Base-by-base conservation (phyloP, 176 grass and related monocot genomes). In the Eragrostis curvula region DNA sequence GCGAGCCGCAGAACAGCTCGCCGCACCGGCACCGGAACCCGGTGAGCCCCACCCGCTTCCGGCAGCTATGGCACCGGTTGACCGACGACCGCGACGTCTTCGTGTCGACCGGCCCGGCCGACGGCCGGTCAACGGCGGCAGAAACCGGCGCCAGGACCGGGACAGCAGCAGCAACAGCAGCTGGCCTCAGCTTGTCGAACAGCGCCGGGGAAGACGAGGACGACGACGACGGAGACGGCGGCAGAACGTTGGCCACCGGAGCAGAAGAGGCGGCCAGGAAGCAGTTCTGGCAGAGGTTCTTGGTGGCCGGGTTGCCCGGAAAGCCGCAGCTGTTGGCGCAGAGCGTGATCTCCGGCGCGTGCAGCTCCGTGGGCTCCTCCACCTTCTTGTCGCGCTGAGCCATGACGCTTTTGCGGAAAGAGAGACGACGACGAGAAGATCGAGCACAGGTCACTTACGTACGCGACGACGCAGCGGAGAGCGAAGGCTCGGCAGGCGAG, bases 241-340 rank as follows among this genome's bases (percentile, higher is more conserved):
- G 76, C 2, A 81, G 46, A 44, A 23, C 15, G 28, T 71, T 5
- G 59, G 78, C 14, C 18, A 79, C 20, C 5, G 79, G 25, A 0
- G 78, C 21, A 0, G 85, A 44, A 3, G 74, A 21, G 24, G 85
- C 71, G 0, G 92, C 88, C n/a, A 87, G 52, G 70, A 95, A 95
- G 87, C 89, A 95, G 82, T 62, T 85, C 79, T 85, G 89, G 75
- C 93, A 95, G 74, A 95, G 85, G 87, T 95, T 88, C 32, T 92
- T 89, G 64, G 89, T 95, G 23, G 93, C 87, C 51, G 89, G 87
- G 85, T 92, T 95, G 16, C 82, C 93, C 49, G 87, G 87, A 85
- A 95, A 95, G 66, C 89, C 91, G 79, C 96, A 99, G 89, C 87
- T 94, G 89, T 99, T 99, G 87, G 90, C 89, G 87, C 96, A 99